Percentiles rank a stretch among this genome's conserved stretches.
These are phyloP conservation scores for Dentipellis fragilis DNA, from an alignment of 768 basidiomycete species.

Conservation along the genomic window DNA sequence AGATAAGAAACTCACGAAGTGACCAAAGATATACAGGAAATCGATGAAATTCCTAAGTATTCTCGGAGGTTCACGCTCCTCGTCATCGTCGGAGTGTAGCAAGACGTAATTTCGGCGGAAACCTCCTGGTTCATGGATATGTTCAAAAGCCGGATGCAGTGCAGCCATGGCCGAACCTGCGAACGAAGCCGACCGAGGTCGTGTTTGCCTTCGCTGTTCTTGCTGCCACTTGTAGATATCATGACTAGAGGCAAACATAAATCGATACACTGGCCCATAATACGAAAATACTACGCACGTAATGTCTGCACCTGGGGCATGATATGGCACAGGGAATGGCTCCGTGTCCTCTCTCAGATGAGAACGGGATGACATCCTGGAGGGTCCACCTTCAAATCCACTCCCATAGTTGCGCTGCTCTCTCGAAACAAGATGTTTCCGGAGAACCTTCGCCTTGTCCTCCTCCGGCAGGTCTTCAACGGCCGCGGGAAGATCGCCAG, in stretches of 20 bases:
- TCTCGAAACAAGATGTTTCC: slow-evolving; percentile 70
- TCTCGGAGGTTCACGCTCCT: slow-evolving; percentile 34
- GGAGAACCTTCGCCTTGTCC: slow-evolving; percentile 74
- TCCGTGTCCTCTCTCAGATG: slow-evolving; percentile 42
- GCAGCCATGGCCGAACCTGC: slow-evolving; percentile 40
- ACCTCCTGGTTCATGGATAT: slow-evolving; percentile 92
- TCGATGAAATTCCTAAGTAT: slow-evolving; percentile 84
- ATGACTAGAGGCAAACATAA: slow-evolving; percentile 37
- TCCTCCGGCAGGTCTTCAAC: slow-evolving; percentile 64
- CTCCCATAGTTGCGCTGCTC: slow-evolving; percentile 40
- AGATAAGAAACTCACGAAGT: slow-evolving; percentile 59
- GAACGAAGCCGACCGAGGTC: slow-evolving; percentile 65
- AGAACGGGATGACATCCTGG: slow-evolving; percentile 16
- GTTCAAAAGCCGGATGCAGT: slow-evolving; percentile 73
- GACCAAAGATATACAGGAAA: slow-evolving; percentile 90
- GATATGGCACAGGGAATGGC: slow-evolving; percentile 79
- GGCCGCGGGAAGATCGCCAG: slow-evolving; percentile 24
- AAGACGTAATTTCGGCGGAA: slow-evolving; percentile 86
- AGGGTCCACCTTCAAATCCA: slow-evolving; percentile 22
- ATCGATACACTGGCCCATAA: slow-evolving; percentile 11
- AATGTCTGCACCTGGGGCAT: slow-evolving; percentile 82
- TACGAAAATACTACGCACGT: slow-evolving; percentile 52
- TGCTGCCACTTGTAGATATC: slow-evolving; percentile 94
- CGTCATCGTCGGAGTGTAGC: slow-evolving; percentile 52
- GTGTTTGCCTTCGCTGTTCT: slow-evolving; percentile 50